Conservation (phyloP, 2,329 filamentous ascomycete genomes). For the Neofusicoccum sp. region DNA sequence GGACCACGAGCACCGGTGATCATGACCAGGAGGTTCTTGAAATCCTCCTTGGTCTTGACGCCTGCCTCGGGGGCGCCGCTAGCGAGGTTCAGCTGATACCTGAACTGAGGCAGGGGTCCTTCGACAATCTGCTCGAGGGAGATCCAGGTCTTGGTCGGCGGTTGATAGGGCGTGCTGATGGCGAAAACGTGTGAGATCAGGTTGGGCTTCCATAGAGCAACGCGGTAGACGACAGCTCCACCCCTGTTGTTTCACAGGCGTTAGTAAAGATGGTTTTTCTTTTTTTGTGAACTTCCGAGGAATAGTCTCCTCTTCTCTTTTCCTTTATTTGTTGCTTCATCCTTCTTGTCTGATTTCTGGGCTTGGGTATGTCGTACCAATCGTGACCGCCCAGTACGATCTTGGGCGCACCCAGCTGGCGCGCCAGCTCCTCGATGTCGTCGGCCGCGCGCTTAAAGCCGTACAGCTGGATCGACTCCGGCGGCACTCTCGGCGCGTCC, state of each 20-base stretch:
- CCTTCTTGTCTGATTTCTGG: background rate
- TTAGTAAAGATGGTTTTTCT: background rate
- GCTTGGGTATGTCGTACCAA: conserved; percentile 54
- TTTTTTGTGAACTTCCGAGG: background rate
- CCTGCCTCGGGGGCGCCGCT: conserved; percentile 47
- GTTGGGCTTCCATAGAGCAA: conserved; percentile 71
- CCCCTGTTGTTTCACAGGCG: conserved; percentile 56
- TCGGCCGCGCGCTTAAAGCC: conserved; percentile 71
- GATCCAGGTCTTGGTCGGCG: conserved; percentile 57
- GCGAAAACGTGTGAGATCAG: conserved; percentile 76
- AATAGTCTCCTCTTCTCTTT: conserved; percentile 25
- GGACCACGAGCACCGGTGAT: conserved; percentile 69
- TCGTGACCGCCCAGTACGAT: conserved; percentile 91
- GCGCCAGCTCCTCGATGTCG: conserved; percentile 74
- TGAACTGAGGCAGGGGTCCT: conserved; percentile 66
- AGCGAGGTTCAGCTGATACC: conserved; percentile 81
- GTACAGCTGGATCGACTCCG: conserved; percentile 65
- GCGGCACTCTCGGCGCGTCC: conserved; percentile 57
- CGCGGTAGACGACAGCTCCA: conserved; percentile 73
- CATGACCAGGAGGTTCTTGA: conserved; percentile 70
- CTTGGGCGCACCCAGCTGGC: conserved; percentile 54
- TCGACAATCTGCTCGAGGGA: conserved; percentile 64
- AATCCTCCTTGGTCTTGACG: conserved; percentile 59
- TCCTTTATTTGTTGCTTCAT: background rate
- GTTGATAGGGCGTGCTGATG: conserved; percentile 74